A percentile compares a stretch with the other conserved stretches of the same genome.
Evolutionary conservation across 2,329 filamentous ascomycete species (phyloP).

Genomic region (Diaporthe humulicola): DNA sequence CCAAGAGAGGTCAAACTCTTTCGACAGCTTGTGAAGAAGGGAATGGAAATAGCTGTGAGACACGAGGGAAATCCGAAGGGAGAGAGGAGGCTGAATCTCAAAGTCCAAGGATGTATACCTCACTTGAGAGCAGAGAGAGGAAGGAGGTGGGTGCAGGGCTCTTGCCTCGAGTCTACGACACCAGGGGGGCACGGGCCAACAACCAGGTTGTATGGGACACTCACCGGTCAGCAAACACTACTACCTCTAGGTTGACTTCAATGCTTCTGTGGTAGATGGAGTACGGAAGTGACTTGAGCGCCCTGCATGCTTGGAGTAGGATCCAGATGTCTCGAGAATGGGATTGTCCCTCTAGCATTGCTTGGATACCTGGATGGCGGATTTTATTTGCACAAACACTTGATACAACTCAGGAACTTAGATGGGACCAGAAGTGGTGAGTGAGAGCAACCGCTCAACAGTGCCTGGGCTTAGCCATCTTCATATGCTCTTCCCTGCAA

Average conservation of each 20-base stretch:
- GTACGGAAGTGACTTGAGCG: neutral
- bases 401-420: neutral
- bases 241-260: neutral
- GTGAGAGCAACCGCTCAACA: neutral
- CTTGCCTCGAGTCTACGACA: neutral
- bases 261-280: neutral
- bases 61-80: neutral
- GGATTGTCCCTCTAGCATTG: neutral
- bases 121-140: neutral
- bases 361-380: too few species aligned
- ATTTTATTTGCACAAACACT: neutral
- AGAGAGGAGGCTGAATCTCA: neutral
- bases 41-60: neutral
- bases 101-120: neutral
- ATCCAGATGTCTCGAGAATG: neutral
- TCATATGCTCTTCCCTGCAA: neutral
- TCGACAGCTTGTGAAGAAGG: neutral
- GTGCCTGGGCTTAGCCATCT: neutral
- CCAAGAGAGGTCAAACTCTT: neutral
- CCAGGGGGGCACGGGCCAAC: constrained; percentile 10
- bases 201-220: neutral
- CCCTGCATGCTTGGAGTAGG: too few species aligned
- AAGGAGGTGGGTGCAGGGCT: neutral
- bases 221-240: neutral
- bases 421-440: neutral